Base-by-base conservation (phyloP, 2,329 filamentous ascomycete genomes). In the Fusarium duplospermum region DNA sequence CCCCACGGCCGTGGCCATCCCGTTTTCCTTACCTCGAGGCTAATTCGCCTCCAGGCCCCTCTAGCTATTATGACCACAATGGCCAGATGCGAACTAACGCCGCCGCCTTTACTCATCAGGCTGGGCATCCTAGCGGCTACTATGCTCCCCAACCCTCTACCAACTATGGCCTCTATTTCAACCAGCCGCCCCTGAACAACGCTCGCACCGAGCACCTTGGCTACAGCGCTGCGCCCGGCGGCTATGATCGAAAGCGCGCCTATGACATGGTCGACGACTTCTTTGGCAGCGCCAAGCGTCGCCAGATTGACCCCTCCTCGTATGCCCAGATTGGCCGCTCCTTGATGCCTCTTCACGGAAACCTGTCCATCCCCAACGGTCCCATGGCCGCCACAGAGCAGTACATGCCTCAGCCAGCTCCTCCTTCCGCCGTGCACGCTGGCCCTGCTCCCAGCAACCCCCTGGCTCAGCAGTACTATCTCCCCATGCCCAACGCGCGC, bases 221-320 rank as follows among this genome's bases (percentile, higher is more conserved):
- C 72, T 92, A 93, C 80, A 88, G 90, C 67, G 81, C 84, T 62
- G 80, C 83, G 60, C 81, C 84, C 45, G 78, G 81, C 36, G 85
- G 93, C 79, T 94, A 96, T 80, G 89, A 91, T 76, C 91, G 93
- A 80, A 96, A 96, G 86, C 94, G 95, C 71, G 91, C 91, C n/a
- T 94, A 93, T 76, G 95, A 98, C 79, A 93, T 94, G 67, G 87
- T 98, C 69, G 96, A 97, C 80, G 94, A 98, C 81, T 98, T 98
- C 86, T 97, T 98, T 76, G 94, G 93, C 76, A 94, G 94, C 81
- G 92, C 95, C 76, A 98, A 98, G 88, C 94, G 95, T 78, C 93
- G 95, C 80, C 92, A 95, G 78, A 93, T 98, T 76, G 94, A 98
- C 81, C 93, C 95, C 4, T 89, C 89, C 63, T 96, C 93, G n/a